Base-by-base conservation (phyloP, 176 grass and related monocot genomes). In the Eremochloa ophiuroides region DNA sequence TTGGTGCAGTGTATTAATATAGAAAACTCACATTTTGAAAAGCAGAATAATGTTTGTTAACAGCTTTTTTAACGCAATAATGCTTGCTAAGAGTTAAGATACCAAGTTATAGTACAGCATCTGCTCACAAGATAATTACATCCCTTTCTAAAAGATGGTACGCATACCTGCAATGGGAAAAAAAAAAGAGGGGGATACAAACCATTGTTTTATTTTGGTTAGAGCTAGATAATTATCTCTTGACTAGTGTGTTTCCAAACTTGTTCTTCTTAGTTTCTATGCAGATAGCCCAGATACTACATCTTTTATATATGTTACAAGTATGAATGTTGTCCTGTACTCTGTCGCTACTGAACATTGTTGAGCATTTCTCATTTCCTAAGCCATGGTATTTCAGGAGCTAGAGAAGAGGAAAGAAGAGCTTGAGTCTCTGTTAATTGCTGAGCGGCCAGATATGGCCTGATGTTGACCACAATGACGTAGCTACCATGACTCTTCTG, bases 381-480 rank as follows among this genome's bases (percentile, higher is more conserved):
- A 9, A 25, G 59, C 26, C 39, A 10, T 92, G 28, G 14, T 66
- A 53, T 90, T 91, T 60, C 78, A 98, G 95, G 88, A 98, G 90
- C 67, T 98, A 79, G 66, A 91, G 62, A 92, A 84, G 64, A 88
- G 88, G 18, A 92, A 82, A 75, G 95, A 98, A 78, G 95, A 98
- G 78, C 88, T 95, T 2, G 84, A 98, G 84, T 84, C 95, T 69
- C 61, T 98, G 73, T 81, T 98, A 63, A 37, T 89, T 63, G 79
- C 86, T 46, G 75, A 93, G 53, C 75, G 71, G 7, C 78, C 79
- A 73, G 73, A 95, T 34, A 16, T 7, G 8, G 76, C 67, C 62
- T 88, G 81, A 88, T 12, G 69, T 47, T n/a, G 25, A 69, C 18
- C 28, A 58, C 4, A 10, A 46, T 17, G 14, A 80, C 75, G n/a